These are phyloP conservation scores for Crithidia sp. DNA, from an alignment of 208 protist species.

Conservation along the genomic window DNA sequence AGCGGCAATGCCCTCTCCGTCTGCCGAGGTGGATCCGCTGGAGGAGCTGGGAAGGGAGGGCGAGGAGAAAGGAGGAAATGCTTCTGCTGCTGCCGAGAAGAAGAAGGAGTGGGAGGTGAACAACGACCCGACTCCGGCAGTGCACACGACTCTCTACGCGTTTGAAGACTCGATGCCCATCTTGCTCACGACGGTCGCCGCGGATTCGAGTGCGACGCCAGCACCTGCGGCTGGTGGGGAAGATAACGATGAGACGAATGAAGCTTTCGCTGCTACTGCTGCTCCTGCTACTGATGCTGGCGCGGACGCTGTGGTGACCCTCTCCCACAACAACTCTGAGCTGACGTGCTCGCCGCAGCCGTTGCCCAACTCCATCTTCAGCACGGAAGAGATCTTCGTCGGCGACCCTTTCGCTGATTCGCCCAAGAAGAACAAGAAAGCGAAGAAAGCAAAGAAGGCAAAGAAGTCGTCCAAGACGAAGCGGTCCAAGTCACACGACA, in stretches of 20 bases:
- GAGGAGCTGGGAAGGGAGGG: too few relatives aligned
- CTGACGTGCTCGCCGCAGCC: slow-evolving; percentile 5
- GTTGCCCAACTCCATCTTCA: slow-evolving; percentile 15
- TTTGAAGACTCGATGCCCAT: slow-evolving; percentile 2
- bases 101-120: slow-evolving; percentile 18
- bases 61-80: background rate
- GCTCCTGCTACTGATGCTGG: background rate
- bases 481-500: background rate
- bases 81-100: background rate
- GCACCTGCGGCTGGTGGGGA: too few relatives aligned
- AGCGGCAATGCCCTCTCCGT: background rate
- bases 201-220: background rate
- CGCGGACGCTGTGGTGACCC: background rate
- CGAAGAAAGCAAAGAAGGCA: slow-evolving; percentile 7
- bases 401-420: slow-evolving; percentile 11
- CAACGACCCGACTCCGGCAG: background rate
- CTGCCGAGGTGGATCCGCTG: background rate
- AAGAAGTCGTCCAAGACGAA: slow-evolving; percentile 7
- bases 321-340: slow-evolving; percentile 12
- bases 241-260: too few relatives aligned
- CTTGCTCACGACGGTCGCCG: background rate
- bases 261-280: too few relatives aligned
- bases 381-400: slow-evolving; percentile 14
- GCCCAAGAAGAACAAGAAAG: background rate
- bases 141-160: slow-evolving; percentile 3